Evolutionary conservation across 2,329 filamentous ascomycete genomes (phyloP).

Genomic region (Alternaria rosae): DNA sequence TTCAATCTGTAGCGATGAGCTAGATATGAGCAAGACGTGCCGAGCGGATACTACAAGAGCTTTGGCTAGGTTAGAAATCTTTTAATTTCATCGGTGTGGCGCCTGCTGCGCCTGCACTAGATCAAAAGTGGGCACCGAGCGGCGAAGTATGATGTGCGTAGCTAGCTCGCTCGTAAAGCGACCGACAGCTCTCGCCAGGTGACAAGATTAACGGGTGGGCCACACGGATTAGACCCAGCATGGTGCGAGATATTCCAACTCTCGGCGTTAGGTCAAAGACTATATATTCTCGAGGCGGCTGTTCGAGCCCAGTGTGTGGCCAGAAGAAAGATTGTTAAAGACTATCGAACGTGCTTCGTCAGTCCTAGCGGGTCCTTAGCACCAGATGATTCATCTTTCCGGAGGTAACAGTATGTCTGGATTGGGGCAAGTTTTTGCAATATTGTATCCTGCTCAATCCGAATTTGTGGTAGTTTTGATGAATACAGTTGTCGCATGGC

Average conservation of each 20-base stretch:
- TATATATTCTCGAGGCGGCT: not conserved
- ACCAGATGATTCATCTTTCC: not conserved
- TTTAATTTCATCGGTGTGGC: not conserved
- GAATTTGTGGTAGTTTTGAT: not conserved
- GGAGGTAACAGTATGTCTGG: not conserved
- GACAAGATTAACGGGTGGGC: not conserved
- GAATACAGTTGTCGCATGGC: not conserved
- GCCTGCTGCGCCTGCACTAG: not conserved
- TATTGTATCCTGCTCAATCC: not conserved
- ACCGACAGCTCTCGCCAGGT: not conserved
- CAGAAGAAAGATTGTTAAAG: not conserved
- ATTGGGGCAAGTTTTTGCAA: not conserved
- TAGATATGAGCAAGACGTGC: not conserved
- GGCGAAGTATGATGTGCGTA: conserved; percentile 14
- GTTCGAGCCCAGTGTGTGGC: not conserved
- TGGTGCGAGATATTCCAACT: not conserved
- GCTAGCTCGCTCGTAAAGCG: conserved; percentile 1
- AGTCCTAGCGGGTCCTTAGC: not conserved
- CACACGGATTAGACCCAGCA: not conserved
- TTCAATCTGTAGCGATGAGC: not conserved
- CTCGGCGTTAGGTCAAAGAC: not conserved
- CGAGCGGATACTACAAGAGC: not conserved
- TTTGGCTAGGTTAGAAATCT: not conserved
- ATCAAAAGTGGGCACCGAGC: not conserved
- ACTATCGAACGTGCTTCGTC: not conserved